Evolutionary conservation across 257 asterid genomes (phyloP).

Genomic region (Petunia secreta): DNA sequence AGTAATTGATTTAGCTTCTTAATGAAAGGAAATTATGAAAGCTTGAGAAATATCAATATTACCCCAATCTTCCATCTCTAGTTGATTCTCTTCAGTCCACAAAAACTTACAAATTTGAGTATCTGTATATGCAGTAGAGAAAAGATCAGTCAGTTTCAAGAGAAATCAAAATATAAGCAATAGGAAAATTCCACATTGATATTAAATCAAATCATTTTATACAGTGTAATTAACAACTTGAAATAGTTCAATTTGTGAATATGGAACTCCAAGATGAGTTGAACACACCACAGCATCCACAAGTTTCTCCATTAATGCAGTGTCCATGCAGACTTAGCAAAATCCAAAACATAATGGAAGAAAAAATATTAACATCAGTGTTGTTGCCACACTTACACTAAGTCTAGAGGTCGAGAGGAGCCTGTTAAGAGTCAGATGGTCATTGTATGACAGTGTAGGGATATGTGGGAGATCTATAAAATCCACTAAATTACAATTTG

Average conservation of each 20-base stretch:
- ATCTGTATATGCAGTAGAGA: conserved; percentile 17
- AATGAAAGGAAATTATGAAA: background rate
- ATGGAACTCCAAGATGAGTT: background rate
- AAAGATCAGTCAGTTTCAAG: background rate
- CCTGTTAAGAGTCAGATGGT: background rate
- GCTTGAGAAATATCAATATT: conserved; percentile 3
- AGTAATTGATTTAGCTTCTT: background rate
- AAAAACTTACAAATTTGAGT: background rate
- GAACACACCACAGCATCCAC: background rate
- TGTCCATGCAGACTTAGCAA: background rate
- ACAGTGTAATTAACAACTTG: background rate
- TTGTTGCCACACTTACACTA: background rate
- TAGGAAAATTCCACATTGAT: background rate
- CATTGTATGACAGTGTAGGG: background rate
- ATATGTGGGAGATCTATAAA: background rate
- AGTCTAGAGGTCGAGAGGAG: background rate
- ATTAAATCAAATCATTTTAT: background rate
- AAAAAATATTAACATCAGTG: conserved; percentile 1
- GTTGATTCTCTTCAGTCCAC: conserved; percentile 33
- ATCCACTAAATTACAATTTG: background rate
- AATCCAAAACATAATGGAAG: background rate
- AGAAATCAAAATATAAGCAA: conserved; percentile 8
- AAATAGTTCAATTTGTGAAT: background rate
- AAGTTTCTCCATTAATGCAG: background rate
- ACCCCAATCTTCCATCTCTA: conserved; percentile 93